A percentile compares a stretch with the other conserved stretches of the same genome.
Evolutionary conservation across 2,329 filamentous ascomycete species (phyloP).

Genomic region (Cladosporium colombiae): DNA sequence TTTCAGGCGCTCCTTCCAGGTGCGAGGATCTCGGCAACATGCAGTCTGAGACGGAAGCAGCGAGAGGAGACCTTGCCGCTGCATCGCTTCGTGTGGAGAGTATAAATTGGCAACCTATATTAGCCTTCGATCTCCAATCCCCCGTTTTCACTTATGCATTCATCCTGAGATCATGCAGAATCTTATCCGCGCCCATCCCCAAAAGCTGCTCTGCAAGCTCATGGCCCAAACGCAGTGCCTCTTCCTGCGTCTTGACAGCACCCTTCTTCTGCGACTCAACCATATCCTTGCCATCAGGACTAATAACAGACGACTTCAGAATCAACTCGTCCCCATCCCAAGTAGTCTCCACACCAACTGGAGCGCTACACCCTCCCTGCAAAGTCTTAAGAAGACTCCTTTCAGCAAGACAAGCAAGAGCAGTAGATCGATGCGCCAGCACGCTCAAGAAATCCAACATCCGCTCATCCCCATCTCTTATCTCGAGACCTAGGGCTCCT

Average conservation of each 20-base stretch:
- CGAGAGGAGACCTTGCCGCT: not conserved
- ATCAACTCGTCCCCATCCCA: slow-evolving; percentile 63
- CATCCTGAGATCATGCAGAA: slow-evolving; percentile 50
- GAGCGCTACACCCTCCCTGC: slow-evolving; percentile 90
- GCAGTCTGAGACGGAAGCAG: not conserved
- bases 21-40: too few relatives aligned
- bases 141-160: not conserved
- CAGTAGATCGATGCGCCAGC: slow-evolving; percentile 65
- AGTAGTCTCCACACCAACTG: slow-evolving; percentile 79
- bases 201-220: slow-evolving; percentile 70
- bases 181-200: slow-evolving; percentile 72
- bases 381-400: slow-evolving; percentile 78
- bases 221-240: slow-evolving; percentile 73
- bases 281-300: slow-evolving; percentile 71
- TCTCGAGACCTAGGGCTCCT: slow-evolving; percentile 81
- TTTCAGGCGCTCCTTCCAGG: not conserved
- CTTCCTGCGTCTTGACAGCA: slow-evolving; percentile 66
- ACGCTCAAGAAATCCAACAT: slow-evolving; percentile 60
- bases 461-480: slow-evolving; percentile 66
- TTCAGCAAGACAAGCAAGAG: slow-evolving; percentile 72
- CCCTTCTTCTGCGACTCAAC: slow-evolving; percentile 56
- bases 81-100: not conserved
- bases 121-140: not conserved
- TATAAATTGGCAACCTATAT: not conserved
- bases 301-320: slow-evolving; percentile 75